Conservation (phyloP, 495 filamentous ascomycete genomes). For the Pyronema domesticum region DNA sequence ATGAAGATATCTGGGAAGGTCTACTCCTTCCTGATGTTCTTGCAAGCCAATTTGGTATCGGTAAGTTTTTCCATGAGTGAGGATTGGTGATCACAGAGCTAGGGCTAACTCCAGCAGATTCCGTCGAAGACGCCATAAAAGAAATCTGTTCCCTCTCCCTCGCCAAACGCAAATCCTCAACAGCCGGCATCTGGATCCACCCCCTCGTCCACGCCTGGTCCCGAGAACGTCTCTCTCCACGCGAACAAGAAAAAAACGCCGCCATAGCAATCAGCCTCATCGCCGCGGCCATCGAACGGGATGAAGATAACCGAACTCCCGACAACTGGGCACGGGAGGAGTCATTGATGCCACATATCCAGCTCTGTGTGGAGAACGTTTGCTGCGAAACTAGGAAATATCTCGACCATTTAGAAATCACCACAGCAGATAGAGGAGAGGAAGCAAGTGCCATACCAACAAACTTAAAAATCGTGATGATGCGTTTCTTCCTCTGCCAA, state of each 20-base stretch:
- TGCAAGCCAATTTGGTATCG: conserved; percentile 3
- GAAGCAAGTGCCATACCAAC: too few species aligned
- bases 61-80: neutral
- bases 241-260: neutral
- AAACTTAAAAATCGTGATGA: too few species aligned
- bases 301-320: neutral
- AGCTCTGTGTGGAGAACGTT: conserved; percentile 5
- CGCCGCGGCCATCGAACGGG: neutral
- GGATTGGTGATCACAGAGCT: neutral
- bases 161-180: conserved; percentile 10
- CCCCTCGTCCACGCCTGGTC: conserved; percentile 12
- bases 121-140: conserved; percentile 5
- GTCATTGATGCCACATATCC: conserved; percentile 7
- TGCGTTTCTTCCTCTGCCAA: too few species aligned
- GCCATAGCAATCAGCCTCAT: conserved; percentile 5
- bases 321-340: conserved; percentile 1
- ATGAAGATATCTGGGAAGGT: conserved; percentile 5
- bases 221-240: conserved; percentile 3
- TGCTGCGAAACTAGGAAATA: neutral
- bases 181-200: conserved; percentile 7
- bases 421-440: too few species aligned
- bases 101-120: conserved; percentile 5
- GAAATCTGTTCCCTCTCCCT: conserved; percentile 11
- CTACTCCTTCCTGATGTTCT: conserved; percentile 1
- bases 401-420: too few species aligned